Conservation (phyloP, 129 eudicot genomes). For the Helianthus annuus region DNA sequence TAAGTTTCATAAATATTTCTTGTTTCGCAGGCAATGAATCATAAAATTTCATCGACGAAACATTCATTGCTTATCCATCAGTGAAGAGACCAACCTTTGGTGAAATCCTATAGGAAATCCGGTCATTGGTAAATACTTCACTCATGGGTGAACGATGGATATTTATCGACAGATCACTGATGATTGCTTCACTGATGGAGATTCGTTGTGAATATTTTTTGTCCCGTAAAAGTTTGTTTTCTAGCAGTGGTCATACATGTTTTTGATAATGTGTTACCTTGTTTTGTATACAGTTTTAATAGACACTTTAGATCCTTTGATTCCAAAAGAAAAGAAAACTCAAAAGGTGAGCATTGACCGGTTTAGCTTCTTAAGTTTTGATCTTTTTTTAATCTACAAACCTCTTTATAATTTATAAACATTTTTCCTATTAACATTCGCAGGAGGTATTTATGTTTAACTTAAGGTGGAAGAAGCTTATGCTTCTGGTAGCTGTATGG, state of each 20-base stretch:
- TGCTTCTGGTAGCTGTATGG: constrained; percentile 67
- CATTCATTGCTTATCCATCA: too few relatives aligned
- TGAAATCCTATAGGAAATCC: too few relatives aligned
- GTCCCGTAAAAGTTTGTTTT: too few relatives aligned
- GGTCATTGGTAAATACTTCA: too few relatives aligned
- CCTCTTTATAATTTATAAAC: background rate
- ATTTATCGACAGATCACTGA: too few relatives aligned
- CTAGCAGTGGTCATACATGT: background rate
- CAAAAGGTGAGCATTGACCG: constrained; percentile 51
- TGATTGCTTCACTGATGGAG: too few relatives aligned
- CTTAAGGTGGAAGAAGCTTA: constrained; percentile 63
- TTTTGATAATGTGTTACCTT: background rate
- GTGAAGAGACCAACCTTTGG: too few relatives aligned
- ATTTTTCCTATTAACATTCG: background rate
- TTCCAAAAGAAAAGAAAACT: constrained; percentile 67
- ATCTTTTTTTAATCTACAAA: background rate
- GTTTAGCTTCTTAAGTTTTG: background rate
- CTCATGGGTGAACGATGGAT: too few relatives aligned
- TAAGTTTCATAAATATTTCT: constrained; percentile 33
- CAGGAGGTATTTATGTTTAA: constrained; percentile 72
- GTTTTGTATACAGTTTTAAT: constrained; percentile 58
- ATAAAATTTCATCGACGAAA: too few relatives aligned
- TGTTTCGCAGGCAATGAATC: background rate
- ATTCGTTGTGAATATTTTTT: too few relatives aligned
- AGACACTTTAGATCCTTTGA: constrained; percentile 70